phyloP scores from a whole-genome alignment of 2,329 filamentous ascomycete genomes.

The Periglandula ipomoeae region DNA sequence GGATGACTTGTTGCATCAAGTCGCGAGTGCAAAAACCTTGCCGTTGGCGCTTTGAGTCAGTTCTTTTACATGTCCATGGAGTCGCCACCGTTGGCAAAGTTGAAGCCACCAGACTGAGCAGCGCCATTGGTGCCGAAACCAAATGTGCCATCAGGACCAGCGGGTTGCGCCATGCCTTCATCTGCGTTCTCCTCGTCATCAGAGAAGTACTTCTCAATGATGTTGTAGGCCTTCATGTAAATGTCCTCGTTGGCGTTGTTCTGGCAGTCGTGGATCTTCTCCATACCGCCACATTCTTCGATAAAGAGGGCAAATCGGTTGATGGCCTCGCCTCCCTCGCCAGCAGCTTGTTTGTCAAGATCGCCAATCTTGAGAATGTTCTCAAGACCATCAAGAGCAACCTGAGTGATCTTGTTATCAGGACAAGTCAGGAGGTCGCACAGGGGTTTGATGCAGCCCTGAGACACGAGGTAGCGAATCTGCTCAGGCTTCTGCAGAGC shows the following conservation, averaged over 20 bases:
- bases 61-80: constrained; percentile 56
- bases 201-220: constrained; percentile 99
- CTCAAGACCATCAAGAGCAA: constrained; percentile 93
- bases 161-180: constrained; percentile 62
- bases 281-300: constrained; percentile 97
- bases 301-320: constrained; percentile 98
- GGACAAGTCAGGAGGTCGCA: constrained; percentile 93
- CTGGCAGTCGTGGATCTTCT: constrained; percentile 99
- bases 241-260: constrained; percentile 99
- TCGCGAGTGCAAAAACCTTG: not conserved
- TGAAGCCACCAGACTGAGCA: constrained; percentile 73
- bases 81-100: constrained; percentile 69
- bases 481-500: constrained; percentile 98
- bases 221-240: constrained; percentile 99
- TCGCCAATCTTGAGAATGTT: constrained; percentile 99
- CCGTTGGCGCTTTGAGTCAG: not conserved
- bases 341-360: constrained; percentile 88
- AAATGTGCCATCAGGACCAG: constrained; percentile 64
- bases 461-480: constrained; percentile 86
- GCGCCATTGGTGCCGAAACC: constrained; percentile 62
- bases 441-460: constrained; percentile 94
- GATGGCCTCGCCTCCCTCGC: constrained; percentile 66
- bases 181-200: constrained; percentile 94
- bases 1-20: not conserved
- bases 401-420: constrained; percentile 99